Evolutionary conservation across 1,284 basidiomycete species (phyloP), one percentile per base, ranked within the genome.

Genomic region (Ustilago trichophora): DNA sequence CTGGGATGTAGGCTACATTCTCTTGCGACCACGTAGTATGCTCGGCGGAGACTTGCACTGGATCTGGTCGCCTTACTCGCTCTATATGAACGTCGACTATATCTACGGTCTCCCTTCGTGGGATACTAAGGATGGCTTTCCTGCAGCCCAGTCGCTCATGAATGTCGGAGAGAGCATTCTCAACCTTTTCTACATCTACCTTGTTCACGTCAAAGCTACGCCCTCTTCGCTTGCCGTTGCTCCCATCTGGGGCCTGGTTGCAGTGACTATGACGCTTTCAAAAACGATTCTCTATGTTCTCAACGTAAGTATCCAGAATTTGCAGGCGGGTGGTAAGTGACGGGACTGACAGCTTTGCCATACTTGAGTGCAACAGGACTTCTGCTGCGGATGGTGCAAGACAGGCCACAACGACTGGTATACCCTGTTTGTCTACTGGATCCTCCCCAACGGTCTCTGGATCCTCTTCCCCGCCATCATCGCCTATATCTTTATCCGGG

Each of bases 361-460:
- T n/a, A 13, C 19, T 10, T 12, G 4, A 2, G 0, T 19, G 12
- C 35, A 7, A 6, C 22, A 71, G 81, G 83, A 83, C 53, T 82
- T 82, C 54, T 83, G 74, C 60, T 83, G 82, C 52, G 81, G 77
- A 10, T 83, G 82, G 80, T 92, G 91, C 78, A 85, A 87, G 22
- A 84, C 88, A 13, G 90, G 90, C 4, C 92, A 94, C 80, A 94
- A 94, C 78, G 77, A 84, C 29, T 60, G 83, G 22, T 71, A 78
- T 54, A 85, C 85, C 27, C 80, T 89, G 27, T 64, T 90, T 38
- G 72, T 88, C 36, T 86, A 87, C 57, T 93, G 87, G 87, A 84
- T 91, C 63, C 77, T 91, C 38, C 90, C 91, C 0, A 93, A 93
- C 69, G 89, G 90, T 4, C 66, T 89, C 8, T 92, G 91, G 90